phyloP scores from a whole-genome alignment of 2,329 filamentous ascomycete genomes.

The Fusarium napiforme region DNA sequence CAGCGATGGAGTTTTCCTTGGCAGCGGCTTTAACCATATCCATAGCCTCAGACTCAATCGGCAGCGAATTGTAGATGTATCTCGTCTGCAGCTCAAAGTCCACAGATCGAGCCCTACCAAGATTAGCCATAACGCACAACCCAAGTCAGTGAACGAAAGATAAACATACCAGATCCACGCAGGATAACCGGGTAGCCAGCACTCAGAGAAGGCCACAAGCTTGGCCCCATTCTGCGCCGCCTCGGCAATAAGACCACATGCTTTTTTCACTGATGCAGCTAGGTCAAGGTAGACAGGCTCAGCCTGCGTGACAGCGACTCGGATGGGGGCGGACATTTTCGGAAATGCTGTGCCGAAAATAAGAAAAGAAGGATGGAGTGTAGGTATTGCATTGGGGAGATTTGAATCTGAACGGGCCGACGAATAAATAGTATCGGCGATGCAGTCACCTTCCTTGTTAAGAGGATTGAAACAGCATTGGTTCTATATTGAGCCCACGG shows the following conservation, averaged over 20 bases:
- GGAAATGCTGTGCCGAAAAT: not conserved
- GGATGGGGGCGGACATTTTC: slow-evolving; percentile 27
- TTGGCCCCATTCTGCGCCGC: slow-evolving; percentile 58
- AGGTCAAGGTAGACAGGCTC: slow-evolving; percentile 44
- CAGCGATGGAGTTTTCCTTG: slow-evolving; percentile 52
- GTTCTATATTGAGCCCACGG: not conserved
- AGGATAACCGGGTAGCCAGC: slow-evolving; percentile 65
- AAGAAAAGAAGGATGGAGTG: not conserved
- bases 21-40: slow-evolving; percentile 48
- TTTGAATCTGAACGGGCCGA: not conserved
- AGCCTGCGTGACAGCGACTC: slow-evolving; percentile 42
- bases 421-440: not conserved
- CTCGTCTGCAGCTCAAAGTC: slow-evolving; percentile 39
- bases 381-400: not conserved
- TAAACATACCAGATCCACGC: slow-evolving; percentile 51
- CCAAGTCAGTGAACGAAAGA: rapidly evolving
- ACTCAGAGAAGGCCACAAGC: slow-evolving; percentile 65
- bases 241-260: slow-evolving; percentile 39
- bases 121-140: not conserved
- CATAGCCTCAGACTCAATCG: slow-evolving; percentile 55
- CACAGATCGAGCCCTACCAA: slow-evolving; percentile 35
- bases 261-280: slow-evolving; percentile 39
- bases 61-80: slow-evolving; percentile 56
- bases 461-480: not conserved
- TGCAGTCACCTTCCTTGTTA: not conserved